Evolutionary conservation across 805 yeast genomes (phyloP).

Genomic region (Kodamaea laetipori): DNA sequence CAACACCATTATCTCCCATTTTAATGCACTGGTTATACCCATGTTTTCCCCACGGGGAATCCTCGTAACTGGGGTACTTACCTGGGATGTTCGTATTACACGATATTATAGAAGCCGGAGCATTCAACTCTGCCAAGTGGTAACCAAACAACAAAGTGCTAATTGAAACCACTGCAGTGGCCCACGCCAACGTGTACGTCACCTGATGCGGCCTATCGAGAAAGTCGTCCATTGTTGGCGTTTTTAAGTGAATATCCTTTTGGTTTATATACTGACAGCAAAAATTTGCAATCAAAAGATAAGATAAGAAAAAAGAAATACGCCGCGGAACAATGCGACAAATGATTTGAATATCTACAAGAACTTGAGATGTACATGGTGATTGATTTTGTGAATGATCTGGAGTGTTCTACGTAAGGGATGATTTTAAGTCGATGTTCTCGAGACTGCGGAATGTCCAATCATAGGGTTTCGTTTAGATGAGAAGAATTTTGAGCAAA

Average conservation of each 20-base stretch:
- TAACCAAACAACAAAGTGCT: constrained; percentile 44
- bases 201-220: constrained; percentile 24
- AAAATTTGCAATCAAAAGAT: constrained; percentile 1
- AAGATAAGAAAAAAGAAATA: constrained; percentile 5
- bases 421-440: no score
- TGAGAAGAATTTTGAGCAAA: no score
- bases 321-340: constrained; percentile 1
- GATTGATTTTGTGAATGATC: constrained; percentile 1
- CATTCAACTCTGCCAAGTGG: constrained; percentile 42
- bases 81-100: constrained; percentile 26
- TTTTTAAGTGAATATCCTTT: background rate
- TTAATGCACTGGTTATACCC: constrained; percentile 32
- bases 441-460: no score
- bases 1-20: constrained; percentile 24
- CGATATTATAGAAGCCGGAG: constrained; percentile 32
- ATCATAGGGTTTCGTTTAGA: no score
- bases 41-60: constrained; percentile 29
- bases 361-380: constrained; percentile 3
- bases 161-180: constrained; percentile 35
- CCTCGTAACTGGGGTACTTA: constrained; percentile 20
- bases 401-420: background rate
- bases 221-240: background rate
- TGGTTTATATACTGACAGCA: background rate
- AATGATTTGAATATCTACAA: background rate
- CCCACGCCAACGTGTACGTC: constrained; percentile 36